Evolutionary conservation across 2,329 filamentous ascomycete species (phyloP), one percentile per base, ranked within the genome.

Genomic region (Ophiosphaerella herpotricha): DNA sequence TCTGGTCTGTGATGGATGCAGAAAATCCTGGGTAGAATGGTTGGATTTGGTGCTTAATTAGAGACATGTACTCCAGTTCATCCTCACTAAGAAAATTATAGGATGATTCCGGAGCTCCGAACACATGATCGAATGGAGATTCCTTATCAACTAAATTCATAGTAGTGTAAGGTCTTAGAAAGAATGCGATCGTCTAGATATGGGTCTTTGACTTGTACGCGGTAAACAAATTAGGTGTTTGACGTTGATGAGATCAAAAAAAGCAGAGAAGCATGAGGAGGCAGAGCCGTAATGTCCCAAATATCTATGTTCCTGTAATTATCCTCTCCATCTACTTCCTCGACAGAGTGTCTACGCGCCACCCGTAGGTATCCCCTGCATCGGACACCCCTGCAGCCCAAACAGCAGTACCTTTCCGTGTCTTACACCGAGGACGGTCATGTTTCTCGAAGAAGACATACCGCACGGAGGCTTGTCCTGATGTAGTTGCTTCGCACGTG

Each of bases 21-120:
- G 46, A 38, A 14, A 54, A 54, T 2, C 36, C 37, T 1, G 50
- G 50, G 32, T 43, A 54, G 39, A 42, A 54, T 16, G 46, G 42
- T 29, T 50, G 43, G 12, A 44, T 29, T 13, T 44, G 41, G 18
- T 50, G 13, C 21, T 54, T 42, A n/a, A 54, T 54, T 14, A 54
- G 37, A 24, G 37, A 31, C 50, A 50, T 50, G 31, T 54, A 54
- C 12, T 50, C 32, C 21, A 43, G 37, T 29, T 54, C 50, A 9
- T 54, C 29, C 5, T 54, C 46, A 31, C 33, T 39, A 9, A 54
- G 16, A 18, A 50, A 50, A 29, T 43, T 24, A 21, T 46, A 46
- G 13, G 43, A 38, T 5, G 44, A 46, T 12, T 37, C 44, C 18
- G 32, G 14, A 12, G 35, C 16, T 12, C 35, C 36, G 12, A 23